These are phyloP conservation scores for Niebla homalea DNA, from an alignment of 495 filamentous ascomycete species.

Conservation along the genomic window DNA sequence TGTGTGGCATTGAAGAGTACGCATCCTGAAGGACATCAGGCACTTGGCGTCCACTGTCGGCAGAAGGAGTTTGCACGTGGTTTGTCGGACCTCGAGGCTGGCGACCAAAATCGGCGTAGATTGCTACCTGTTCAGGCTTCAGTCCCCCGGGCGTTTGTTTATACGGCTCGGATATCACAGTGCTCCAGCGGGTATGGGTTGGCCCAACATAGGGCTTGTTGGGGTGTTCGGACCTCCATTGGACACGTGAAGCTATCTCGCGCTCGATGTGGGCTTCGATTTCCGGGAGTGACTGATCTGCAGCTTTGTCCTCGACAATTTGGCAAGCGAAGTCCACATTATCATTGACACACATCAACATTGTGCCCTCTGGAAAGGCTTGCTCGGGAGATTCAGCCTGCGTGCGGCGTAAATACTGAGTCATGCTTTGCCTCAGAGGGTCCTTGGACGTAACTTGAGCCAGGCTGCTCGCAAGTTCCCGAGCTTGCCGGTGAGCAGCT, in stretches of 20 bases:
- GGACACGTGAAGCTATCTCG: conserved; percentile 59
- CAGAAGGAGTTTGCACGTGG: conserved; percentile 43
- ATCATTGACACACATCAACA: conserved; percentile 96
- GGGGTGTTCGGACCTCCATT: conserved; percentile 54
- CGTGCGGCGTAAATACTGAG: conserved; percentile 85
- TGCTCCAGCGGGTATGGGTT: conserved; percentile 68
- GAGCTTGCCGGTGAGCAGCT: conserved; percentile 81
- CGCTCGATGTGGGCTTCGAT: conserved; percentile 81
- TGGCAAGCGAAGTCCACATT: conserved; percentile 87
- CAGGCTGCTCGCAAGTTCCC: conserved; percentile 80
- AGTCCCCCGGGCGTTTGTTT: conserved; percentile 67
- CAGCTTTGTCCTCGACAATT: conserved; percentile 86
- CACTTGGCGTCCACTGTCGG: conserved; percentile 43
- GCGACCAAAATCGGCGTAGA: conserved; percentile 90
- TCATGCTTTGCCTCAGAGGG: conserved; percentile 87
- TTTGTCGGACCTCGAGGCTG: conserved; percentile 50
- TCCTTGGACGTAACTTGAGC: conserved; percentile 98
- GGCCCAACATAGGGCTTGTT: conserved; percentile 74
- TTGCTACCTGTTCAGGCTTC: conserved; percentile 82
- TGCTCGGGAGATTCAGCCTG: conserved; percentile 52
- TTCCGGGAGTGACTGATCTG: conserved; percentile 81
- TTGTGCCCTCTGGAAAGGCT: conserved; percentile 69
- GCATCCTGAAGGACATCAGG: conserved; percentile 74
- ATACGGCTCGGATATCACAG: conserved; percentile 81
- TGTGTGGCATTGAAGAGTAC: conserved; percentile 59